phyloP scores from a whole-genome alignment of 768 basidiomycete genomes.

The Trametes sanguinea region DNA sequence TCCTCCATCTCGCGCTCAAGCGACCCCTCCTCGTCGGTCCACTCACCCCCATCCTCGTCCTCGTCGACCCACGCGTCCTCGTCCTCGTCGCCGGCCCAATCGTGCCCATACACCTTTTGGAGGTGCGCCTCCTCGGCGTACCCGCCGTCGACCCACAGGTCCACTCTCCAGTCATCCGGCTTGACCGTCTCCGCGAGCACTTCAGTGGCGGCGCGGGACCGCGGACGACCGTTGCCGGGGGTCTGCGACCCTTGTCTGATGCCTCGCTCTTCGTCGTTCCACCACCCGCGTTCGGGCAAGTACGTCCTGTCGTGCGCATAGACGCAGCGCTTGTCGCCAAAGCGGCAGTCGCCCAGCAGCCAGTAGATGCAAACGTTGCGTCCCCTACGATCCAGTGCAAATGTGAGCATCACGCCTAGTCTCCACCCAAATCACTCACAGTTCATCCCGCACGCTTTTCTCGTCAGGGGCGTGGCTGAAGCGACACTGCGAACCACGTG shows the following conservation, averaged over 20 bases:
- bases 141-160: neutral
- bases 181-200: neutral
- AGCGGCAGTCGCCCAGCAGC: slow-evolving; percentile 44
- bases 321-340: slow-evolving; percentile 40
- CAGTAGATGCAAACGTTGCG: slow-evolving; percentile 51
- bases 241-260: neutral
- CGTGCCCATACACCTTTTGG: neutral
- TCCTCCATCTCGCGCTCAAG: slow-evolving; percentile 22
- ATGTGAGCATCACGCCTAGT: too few species aligned
- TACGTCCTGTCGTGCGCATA: slow-evolving; percentile 51
- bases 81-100: neutral
- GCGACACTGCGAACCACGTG: slow-evolving; percentile 41
- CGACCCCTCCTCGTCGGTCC: slow-evolving; percentile 2
- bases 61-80: neutral
- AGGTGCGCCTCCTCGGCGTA: neutral
- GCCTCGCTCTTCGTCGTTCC: slow-evolving; percentile 29
- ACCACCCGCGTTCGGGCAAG: slow-evolving; percentile 50
- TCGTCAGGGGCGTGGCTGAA: slow-evolving; percentile 58
- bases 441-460: slow-evolving; percentile 54
- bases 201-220: neutral
- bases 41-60: slow-evolving; percentile 4
- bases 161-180: neutral
- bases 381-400: slow-evolving; percentile 39
- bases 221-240: neutral
- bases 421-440: too few species aligned